These are phyloP conservation scores for Drechslerella stenobrocha DNA, from an alignment of 2,329 filamentous ascomycete genomes.

Conservation along the genomic window DNA sequence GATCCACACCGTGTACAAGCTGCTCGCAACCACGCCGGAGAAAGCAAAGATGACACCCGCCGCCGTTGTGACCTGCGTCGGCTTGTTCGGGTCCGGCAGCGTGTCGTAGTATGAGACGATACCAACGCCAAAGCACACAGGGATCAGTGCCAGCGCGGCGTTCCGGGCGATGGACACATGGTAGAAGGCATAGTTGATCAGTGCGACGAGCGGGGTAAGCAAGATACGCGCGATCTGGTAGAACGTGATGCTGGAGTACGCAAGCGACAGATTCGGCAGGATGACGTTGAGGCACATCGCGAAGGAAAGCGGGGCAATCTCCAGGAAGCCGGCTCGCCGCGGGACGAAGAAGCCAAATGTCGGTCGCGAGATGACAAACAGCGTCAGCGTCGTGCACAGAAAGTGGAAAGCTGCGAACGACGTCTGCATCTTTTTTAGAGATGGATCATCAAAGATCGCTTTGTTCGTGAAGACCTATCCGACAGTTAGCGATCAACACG, in stretches of 20 bases:
- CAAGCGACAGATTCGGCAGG: constrained; percentile 69
- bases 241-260: constrained; percentile 70
- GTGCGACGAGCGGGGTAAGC: constrained; percentile 67
- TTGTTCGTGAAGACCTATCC: constrained; percentile 70
- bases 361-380: constrained; percentile 66
- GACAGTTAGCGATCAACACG: constrained; percentile 9
- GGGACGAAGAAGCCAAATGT: constrained; percentile 64
- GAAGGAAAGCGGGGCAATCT: constrained; percentile 67
- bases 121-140: constrained; percentile 67
- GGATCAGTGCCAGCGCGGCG: constrained; percentile 62
- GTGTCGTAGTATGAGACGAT: constrained; percentile 71
- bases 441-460: constrained; percentile 67
- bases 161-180: constrained; percentile 61
- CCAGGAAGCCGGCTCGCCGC: constrained; percentile 61
- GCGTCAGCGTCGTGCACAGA: constrained; percentile 66
- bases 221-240: constrained; percentile 71
- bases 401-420: constrained; percentile 72
- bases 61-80: constrained; percentile 62
- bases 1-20: constrained; percentile 71
- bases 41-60: constrained; percentile 69
- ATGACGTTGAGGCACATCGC: constrained; percentile 72
- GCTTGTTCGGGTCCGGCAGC: constrained; percentile 59
- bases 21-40: constrained; percentile 66
- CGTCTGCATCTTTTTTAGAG: constrained; percentile 66
- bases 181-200: constrained; percentile 68